Evolutionary conservation across 306 rosid species (phyloP), one percentile per base, ranked within the genome.

Genomic region (Abrus pulchellus): DNA sequence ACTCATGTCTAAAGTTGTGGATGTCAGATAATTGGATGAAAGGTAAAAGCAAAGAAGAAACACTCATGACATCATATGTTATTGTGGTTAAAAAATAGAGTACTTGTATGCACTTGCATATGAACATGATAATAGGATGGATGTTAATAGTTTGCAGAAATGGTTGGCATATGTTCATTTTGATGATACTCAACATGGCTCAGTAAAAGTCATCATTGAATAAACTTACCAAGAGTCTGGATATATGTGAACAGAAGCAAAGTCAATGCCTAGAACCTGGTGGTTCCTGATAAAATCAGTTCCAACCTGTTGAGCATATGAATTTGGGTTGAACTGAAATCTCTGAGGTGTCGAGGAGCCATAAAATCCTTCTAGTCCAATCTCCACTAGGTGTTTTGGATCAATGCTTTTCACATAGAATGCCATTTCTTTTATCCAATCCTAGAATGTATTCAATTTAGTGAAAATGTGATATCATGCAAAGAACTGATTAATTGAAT

Each of bases 391-490:
- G 87, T 95, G 99, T 81, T 95, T 95, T 36, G 97, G 88, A 86
- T 93, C 99, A 56, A 93, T 53, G 82, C 97, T 91, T 84, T 95
- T 95, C 80, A 95, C 94, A 70, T 81, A 82, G 78, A 90, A 90
- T 4, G 97, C 92, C 97, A 95, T 95, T 83, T 95, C 97, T 89
- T 88, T 81, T 83, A 95, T 95, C 99, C 99, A 93, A 56, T 79
- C 87, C 99, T 95, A 82, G 56, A 83, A 83, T 32, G 67, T 38
- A 56, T 47, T 53, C 74, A 80, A 5, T 48, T 53, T n/a, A 36
- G 73, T 44, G 38, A 77, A 52, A 45, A 40, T 72, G 52, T 66
- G 55, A 72, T 71, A 44, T 54, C 65, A n/a, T 48, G 14, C 43
- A 75, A 50, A 54, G 38, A 67, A 68, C 57, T 68, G 32, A 54